Evolutionary conservation across 331 rosid species (phyloP), one percentile per base, ranked within the genome.

Genomic region (Spiraea crenata): DNA sequence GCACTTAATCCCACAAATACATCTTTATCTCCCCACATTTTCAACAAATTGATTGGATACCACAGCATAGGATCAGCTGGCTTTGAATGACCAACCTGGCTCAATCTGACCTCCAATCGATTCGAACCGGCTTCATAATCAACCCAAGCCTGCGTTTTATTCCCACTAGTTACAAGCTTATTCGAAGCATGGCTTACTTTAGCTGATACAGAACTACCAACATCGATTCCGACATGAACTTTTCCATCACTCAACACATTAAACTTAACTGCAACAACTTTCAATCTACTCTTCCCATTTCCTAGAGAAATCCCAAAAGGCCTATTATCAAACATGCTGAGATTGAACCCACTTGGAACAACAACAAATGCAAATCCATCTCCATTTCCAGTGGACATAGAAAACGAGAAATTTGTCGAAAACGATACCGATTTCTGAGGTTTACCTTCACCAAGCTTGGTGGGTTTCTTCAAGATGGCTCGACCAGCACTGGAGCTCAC

Each of bases 111-210:
- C 77, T 95, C 96, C 47, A 91, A 74, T 10, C 86, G 73, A 66
- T 70, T 82, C 5, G 87, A 86, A 77, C 90, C 85, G 0, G 86
- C 91, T 70, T 83, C 85, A 45, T 95, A 95, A 85, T 95, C 97
- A 77, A 95, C 85, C 99, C 99, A 95, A 56, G 90, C 87, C 69
- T 77, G 83, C 57, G 85, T 37, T 56, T 77, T 83, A 49, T 69
- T 81, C 45, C 80, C 89, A 51, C 58, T 83, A 69, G 68, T 71
- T 16, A 76, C 84, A 73, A 49, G 39, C 57, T 67, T 65, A 75
- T 58, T 58, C 10, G 92, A 87, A 7, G 68, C 58, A 73, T 78
- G 83, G 15, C 87, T 83, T 45, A 52, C 79, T 73, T 70, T 77
- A 56, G 81, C 80, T 40, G 83, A 76, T 31, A 77, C 76, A 77